phyloP scores from a whole-genome alignment of 345 rosid species.

The Eutrema yunnanense region DNA sequence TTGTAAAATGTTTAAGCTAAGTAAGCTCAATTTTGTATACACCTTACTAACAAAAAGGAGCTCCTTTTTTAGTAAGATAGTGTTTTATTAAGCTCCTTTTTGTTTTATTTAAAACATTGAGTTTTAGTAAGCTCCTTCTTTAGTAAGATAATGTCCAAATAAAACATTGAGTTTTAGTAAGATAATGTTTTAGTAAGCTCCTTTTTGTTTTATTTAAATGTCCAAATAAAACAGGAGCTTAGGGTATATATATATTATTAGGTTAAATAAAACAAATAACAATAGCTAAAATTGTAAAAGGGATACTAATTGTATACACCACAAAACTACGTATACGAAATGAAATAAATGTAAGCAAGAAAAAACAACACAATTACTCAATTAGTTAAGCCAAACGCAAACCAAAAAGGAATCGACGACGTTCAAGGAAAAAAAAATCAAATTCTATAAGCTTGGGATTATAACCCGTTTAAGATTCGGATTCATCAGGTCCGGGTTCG shows the following conservation, averaged over 20 bases:
- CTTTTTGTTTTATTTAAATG: no score
- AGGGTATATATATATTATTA: neutral
- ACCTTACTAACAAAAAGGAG: no score
- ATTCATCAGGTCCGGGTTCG: constrained; percentile 13
- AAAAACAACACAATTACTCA: neutral
- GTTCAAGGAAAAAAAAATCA: neutral
- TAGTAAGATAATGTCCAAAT: no score
- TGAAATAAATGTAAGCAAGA: neutral
- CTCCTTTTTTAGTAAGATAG: no score
- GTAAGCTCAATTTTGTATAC: neutral
- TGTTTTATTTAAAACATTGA: no score
- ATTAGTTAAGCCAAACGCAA: neutral
- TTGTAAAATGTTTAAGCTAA: neutral
- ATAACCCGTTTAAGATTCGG: constrained; percentile 4
- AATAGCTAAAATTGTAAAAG: neutral
- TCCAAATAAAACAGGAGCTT: no score
- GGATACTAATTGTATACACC: neutral
- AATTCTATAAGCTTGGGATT: neutral
- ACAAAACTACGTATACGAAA: neutral
- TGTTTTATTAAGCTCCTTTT: no score
- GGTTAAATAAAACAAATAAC: neutral
- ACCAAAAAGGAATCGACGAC: neutral
- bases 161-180: no score
- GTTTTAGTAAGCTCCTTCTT: no score
- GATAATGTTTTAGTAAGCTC: no score